phyloP scores from a whole-genome alignment of 441 rosid genomes.

The Syzygium malaccense region DNA sequence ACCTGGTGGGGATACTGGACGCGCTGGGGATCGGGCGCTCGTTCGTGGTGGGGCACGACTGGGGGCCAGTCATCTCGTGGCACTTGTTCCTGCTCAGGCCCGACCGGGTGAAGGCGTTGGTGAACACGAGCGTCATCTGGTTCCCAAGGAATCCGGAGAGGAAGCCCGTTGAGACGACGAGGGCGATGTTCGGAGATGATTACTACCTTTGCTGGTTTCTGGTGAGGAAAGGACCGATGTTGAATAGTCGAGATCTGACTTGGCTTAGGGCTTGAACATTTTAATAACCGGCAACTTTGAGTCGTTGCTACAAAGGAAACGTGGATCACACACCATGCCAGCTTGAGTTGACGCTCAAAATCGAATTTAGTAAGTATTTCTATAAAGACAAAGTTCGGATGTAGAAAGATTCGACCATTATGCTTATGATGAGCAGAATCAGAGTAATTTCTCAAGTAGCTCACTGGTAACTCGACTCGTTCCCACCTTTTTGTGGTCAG shows the following conservation, averaged over 20 bases:
- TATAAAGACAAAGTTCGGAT: too few relatives aligned
- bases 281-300: too few relatives aligned
- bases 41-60: slow-evolving; percentile 64
- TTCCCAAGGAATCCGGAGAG: slow-evolving; percentile 28
- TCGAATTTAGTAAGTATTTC: too few relatives aligned
- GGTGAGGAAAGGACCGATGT: slow-evolving; percentile 14
- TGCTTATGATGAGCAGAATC: too few relatives aligned
- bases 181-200: slow-evolving; percentile 44
- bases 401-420: too few relatives aligned
- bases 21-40: slow-evolving; percentile 30
- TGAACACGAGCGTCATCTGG: slow-evolving; percentile 39
- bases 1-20: slow-evolving; percentile 43
- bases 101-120: slow-evolving; percentile 48
- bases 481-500: background rate
- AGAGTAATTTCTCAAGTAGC: too few relatives aligned
- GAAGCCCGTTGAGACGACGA: slow-evolving; percentile 33
- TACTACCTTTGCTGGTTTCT: slow-evolving; percentile 52
- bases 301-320: too few relatives aligned
- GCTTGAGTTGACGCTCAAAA: too few relatives aligned
- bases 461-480: too few relatives aligned
- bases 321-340: too few relatives aligned
- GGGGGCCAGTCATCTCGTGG: slow-evolving; percentile 62
- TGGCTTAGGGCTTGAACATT: background rate
- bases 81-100: slow-evolving; percentile 38
- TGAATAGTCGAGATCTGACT: background rate